These are phyloP conservation scores for Pyrenophora teres DNA, from an alignment of 2,329 filamentous ascomycete genomes.

Conservation along the genomic window DNA sequence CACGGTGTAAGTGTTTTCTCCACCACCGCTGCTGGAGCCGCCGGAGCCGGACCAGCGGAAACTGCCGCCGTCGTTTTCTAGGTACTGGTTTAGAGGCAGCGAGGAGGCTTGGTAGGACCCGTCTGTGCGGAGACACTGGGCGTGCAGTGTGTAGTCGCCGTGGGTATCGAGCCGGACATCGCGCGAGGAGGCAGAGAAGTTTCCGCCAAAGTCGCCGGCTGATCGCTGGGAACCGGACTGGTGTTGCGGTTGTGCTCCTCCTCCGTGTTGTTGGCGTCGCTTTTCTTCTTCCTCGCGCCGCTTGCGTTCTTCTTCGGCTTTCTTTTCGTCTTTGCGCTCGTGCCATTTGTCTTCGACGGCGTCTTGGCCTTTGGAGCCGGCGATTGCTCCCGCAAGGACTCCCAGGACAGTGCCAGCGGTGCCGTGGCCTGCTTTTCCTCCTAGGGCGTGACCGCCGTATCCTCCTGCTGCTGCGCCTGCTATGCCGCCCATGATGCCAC, in stretches of 20 bases:
- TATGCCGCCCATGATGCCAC: constrained; percentile 33
- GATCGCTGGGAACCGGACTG: constrained; percentile 14
- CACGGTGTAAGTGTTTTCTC: constrained; percentile 25
- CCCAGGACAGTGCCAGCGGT: constrained; percentile 30
- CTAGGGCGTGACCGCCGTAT: constrained; percentile 33
- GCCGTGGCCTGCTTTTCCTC: constrained; percentile 31
- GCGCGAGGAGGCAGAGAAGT: constrained; percentile 30
- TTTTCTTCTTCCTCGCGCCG: constrained; percentile 25
- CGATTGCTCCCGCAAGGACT: constrained; percentile 31
- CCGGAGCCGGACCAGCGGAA: constrained; percentile 32
- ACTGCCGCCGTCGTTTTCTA: constrained; percentile 32
- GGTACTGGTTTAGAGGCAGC: constrained; percentile 26
- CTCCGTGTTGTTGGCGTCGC: constrained; percentile 17
- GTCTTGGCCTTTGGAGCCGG: constrained; percentile 32
- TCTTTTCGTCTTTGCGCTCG: constrained; percentile 36
- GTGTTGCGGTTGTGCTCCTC: constrained; percentile 3
- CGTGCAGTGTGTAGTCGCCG: constrained; percentile 35
- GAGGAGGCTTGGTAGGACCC: constrained; percentile 31
- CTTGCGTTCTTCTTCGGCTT: constrained; percentile 23
- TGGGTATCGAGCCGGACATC: constrained; percentile 33
- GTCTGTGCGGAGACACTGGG: constrained; percentile 30
- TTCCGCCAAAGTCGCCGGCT: constrained; percentile 27
- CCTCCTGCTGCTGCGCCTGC: constrained; percentile 35
- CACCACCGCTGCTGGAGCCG: constrained; percentile 9
- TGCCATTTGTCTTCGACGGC: constrained; percentile 31